Percentiles rank a stretch among this genome's conserved stretches.
These are phyloP conservation scores for Kwoniella shandongensis DNA, from an alignment of 768 basidiomycete species.

Conservation along the genomic window DNA sequence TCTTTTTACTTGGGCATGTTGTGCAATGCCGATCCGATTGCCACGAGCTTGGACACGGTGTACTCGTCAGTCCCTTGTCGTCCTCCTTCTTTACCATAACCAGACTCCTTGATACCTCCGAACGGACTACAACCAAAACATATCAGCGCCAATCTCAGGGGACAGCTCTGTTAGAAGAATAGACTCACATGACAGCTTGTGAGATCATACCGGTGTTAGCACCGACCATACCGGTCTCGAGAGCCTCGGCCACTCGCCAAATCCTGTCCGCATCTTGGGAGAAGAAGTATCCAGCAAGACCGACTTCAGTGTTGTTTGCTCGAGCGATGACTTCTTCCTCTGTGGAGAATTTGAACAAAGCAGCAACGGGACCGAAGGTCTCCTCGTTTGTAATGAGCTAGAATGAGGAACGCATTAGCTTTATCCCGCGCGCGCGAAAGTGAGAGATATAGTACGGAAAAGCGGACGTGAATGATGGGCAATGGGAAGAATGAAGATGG, in stretches of 20 bases:
- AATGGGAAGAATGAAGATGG: too few relatives aligned
- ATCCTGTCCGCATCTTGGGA: conserved; percentile 79
- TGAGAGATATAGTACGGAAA: not conserved
- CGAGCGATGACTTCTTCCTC: conserved; percentile 80
- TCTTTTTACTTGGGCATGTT: conserved; percentile 3
- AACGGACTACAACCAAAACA: conserved; percentile 22
- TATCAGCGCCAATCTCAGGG: too few relatives aligned
- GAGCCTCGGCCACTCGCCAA: conserved; percentile 89
- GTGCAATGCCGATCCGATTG: conserved; percentile 26
- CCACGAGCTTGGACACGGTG: conserved; percentile 36
- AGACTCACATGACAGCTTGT: conserved; percentile 46
- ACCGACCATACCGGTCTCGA: conserved; percentile 84
- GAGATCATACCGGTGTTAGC: conserved; percentile 51
- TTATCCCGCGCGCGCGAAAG: not conserved
- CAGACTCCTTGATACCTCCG: conserved; percentile 64
- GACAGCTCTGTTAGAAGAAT: not conserved
- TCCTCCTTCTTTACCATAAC: conserved; percentile 79
- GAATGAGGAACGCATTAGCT: conserved; percentile 10
- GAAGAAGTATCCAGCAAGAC: conserved; percentile 94
- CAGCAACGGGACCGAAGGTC: conserved; percentile 74
- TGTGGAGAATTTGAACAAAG: conserved; percentile 79
- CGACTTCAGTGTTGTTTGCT: conserved; percentile 79
- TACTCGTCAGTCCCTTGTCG: conserved; percentile 83
- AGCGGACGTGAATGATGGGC: not conserved
- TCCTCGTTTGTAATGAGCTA: conserved; percentile 70